These are phyloP conservation scores for Leptodermis oblonga DNA, from an alignment of 257 asterid genomes.

Conservation along the genomic window DNA sequence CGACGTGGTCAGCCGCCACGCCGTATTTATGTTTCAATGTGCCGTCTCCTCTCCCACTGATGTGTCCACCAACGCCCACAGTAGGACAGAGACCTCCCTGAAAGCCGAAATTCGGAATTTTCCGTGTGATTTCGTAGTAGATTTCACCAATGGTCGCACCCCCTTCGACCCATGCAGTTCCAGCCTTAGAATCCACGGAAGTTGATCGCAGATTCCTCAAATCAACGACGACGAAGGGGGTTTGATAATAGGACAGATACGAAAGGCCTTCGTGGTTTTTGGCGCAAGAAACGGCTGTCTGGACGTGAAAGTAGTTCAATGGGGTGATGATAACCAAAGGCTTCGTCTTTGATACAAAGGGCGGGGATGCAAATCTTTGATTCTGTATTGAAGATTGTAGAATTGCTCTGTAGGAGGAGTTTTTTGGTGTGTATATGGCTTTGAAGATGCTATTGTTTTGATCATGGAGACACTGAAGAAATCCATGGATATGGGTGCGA, in stretches of 20 bases:
- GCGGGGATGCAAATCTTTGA: background rate
- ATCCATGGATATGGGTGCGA: too few relatives aligned
- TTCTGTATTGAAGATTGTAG: background rate
- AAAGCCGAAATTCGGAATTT: slow-evolving; percentile 29
- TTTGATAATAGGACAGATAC: slow-evolving; percentile 17
- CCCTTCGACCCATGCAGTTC: slow-evolving; percentile 36
- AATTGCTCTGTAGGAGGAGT: background rate
- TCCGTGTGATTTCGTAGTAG: slow-evolving; percentile 20
- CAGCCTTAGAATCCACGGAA: slow-evolving; percentile 5
- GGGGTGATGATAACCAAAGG: slow-evolving; percentile 5
- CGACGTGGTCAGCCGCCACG: slow-evolving; percentile 35
- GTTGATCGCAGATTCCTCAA: slow-evolving; percentile 27
- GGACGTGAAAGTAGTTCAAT: background rate
- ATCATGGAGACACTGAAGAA: background rate
- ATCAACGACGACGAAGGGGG: slow-evolving; percentile 24
- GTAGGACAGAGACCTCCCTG: slow-evolving; percentile 43
- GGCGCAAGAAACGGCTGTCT: background rate
- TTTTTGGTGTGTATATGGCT: background rate
- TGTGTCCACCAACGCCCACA: slow-evolving; percentile 46
- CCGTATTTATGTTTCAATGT: slow-evolving; percentile 36
- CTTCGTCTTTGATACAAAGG: background rate
- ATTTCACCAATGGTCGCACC: slow-evolving; percentile 37
- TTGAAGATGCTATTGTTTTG: background rate
- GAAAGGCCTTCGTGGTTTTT: slow-evolving; percentile 44
- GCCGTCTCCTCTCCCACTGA: slow-evolving; percentile 54